Base-by-base conservation (phyloP, 2,329 filamentous ascomycete species). In the Calonectria fujianensis region DNA sequence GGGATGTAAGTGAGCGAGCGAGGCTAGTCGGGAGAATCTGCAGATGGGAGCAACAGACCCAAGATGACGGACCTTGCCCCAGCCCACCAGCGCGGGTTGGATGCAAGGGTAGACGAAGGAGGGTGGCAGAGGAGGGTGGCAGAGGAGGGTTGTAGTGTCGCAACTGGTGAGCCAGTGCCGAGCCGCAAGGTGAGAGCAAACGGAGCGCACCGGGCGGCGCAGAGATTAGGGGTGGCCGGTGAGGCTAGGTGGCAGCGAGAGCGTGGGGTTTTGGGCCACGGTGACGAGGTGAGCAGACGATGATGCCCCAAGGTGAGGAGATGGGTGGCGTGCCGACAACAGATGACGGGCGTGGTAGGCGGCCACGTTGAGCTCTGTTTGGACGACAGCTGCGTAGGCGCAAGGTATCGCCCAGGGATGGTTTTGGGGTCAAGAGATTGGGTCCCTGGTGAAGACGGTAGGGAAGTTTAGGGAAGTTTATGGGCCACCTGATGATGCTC, bases 271-370 rank as follows among this genome's bases (percentile, higher is more conserved):
- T 74, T 74, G 65, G 73, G 70, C 65, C 68, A 59, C 77, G 75
- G 74, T 76, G 77, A 77, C 78, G 75, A 81, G 80, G 80, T 81
- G 78, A 79, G 78, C 79, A 80, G 76, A 50, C 70, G 75, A 81
- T 77, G 75, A 68, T 74, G 67, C 57, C 48, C 37, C 73, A 76
- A 80, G 79, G 78, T 81, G 80, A 81, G 80, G 80, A 81, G 80
- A 81, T 41, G 75, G 69, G 76, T 81, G 80, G 80, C 74, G 80
- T 81, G 77, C 77, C 75, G 59, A 52, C 70, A 72, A 72, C 51
- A 54, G 69, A 61, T 41, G 69, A 73, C 74, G 69, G 48, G 69
- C 68, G 54, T 39, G 52, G 59, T 67, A 73, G 66, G 70, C 50
- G 74, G 73, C 76, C 78, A 81, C 80, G 74, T 75, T 81, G 78